phyloP scores from a whole-genome alignment of 2,329 filamentous ascomycete genomes.

The Torrubiella hemipterigena region DNA sequence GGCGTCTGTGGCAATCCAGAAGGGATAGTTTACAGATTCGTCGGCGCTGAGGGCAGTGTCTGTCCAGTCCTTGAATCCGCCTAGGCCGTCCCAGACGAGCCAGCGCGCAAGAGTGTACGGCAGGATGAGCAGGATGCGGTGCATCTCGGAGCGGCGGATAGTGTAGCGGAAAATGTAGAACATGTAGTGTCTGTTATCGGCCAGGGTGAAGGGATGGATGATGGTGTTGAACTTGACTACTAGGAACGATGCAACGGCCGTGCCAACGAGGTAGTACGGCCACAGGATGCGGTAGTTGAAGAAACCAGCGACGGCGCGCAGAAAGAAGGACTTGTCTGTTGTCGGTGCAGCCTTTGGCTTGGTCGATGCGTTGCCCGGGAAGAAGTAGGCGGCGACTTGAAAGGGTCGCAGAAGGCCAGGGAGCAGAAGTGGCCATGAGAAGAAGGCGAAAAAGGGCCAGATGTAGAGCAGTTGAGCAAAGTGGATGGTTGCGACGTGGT shows the following conservation, averaged over 20 bases:
- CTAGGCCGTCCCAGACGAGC: conserved; percentile 53
- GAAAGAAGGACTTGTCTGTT: conserved; percentile 5
- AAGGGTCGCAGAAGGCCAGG: conserved; percentile 35
- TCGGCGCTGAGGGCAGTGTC: conserved; percentile 1
- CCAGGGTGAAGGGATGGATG: conserved; percentile 88
- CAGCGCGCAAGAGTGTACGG: conserved; percentile 62
- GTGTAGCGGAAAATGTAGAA: conserved; percentile 91
- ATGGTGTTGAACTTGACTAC: conserved; percentile 77
- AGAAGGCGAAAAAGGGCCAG: conserved; percentile 82
- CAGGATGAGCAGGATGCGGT: conserved; percentile 56
- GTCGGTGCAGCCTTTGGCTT: not conserved
- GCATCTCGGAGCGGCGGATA: conserved; percentile 49
- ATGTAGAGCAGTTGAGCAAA: conserved; percentile 90
- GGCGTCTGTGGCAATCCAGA: conserved; percentile 9
- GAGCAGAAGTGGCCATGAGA: conserved; percentile 68
- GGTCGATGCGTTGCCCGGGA: not conserved
- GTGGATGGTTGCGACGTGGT: conserved; percentile 83
- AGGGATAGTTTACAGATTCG: conserved; percentile 17
- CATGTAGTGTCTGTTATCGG: conserved; percentile 93
- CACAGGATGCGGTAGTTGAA: conserved; percentile 23
- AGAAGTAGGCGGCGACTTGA: not conserved
- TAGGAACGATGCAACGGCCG: conserved; percentile 23
- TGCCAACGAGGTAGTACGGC: conserved; percentile 20
- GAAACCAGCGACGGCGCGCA: conserved; percentile 7
- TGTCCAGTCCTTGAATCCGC: conserved; percentile 23